A percentile compares a stretch with the other conserved stretches of the same genome.
Conservation (phyloP, 169 alveolate genomes). For the Plasmodium ovale region DNA sequence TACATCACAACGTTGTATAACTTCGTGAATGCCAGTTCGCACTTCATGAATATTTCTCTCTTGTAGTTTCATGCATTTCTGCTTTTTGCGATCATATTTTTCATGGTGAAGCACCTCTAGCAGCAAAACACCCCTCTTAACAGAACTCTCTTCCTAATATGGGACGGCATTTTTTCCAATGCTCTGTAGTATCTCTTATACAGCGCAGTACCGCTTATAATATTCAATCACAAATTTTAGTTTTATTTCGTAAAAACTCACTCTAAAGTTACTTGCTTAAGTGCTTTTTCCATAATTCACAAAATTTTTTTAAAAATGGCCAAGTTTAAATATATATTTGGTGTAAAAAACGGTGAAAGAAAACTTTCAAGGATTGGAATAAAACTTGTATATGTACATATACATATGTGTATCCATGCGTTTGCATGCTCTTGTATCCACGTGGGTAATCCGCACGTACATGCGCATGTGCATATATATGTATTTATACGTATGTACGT, state of each 20-base stretch:
- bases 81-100: no score
- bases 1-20: no score
- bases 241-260: slow-evolving; percentile 42
- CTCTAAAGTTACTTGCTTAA: slow-evolving; percentile 73
- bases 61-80: no score
- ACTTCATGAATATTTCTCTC: no score
- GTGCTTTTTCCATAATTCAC: slow-evolving; percentile 40
- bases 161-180: background rate
- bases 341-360: no score
- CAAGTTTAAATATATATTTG: slow-evolving; percentile 10
- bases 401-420: background rate
- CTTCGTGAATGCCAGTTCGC: no score
- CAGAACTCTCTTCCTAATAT: no score
- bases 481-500: no score
- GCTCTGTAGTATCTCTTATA: slow-evolving; percentile 1
- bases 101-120: no score
- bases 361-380: background rate
- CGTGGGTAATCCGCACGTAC: background rate
- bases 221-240: slow-evolving; percentile 4
- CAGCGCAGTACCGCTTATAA: no score
- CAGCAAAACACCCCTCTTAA: no score
- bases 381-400: background rate
- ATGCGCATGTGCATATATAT: background rate
- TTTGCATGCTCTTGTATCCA: no score
- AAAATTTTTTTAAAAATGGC: slow-evolving; percentile 14